A percentile compares a stretch with the other conserved stretches of the same genome.
phyloP scores from a whole-genome alignment of 257 asterid genomes.

The Leonotis leonurus region DNA sequence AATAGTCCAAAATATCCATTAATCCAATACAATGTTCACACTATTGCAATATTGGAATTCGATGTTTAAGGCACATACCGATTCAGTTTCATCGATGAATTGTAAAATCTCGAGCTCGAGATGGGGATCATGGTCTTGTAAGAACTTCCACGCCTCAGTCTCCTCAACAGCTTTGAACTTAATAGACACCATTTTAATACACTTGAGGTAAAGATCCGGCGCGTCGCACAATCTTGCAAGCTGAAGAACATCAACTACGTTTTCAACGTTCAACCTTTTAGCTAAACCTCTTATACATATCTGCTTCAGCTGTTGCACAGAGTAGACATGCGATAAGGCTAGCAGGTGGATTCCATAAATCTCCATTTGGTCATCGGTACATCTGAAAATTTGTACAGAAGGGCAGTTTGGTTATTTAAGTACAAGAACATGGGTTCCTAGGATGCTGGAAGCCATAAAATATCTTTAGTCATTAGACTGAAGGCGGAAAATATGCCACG shows the following conservation, averaged over 20 bases:
- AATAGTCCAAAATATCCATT: neutral
- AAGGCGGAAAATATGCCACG: no score
- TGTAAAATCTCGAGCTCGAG: constrained; percentile 81
- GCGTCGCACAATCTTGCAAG: constrained; percentile 82
- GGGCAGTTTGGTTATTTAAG: constrained; percentile 20
- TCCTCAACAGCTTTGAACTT: constrained; percentile 59
- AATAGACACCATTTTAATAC: constrained; percentile 46
- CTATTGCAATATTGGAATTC: neutral
- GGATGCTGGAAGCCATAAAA: constrained; percentile 10
- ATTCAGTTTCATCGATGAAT: constrained; percentile 70
- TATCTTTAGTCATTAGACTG: no score
- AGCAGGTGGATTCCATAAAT: constrained; percentile 67
- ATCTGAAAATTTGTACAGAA: constrained; percentile 34
- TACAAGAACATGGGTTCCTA: constrained; percentile 3
- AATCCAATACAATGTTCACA: neutral
- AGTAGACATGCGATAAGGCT: constrained; percentile 75
- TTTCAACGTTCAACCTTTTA: constrained; percentile 34
- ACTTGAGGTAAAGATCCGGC: constrained; percentile 71
- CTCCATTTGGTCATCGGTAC: constrained; percentile 70
- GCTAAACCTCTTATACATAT: constrained; percentile 53
- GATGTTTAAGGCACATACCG: constrained; percentile 28
- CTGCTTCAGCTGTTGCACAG: constrained; percentile 74
- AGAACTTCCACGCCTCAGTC: constrained; percentile 83
- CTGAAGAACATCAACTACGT: constrained; percentile 77
- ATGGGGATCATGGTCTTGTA: constrained; percentile 66